phyloP scores from a whole-genome alignment of 2,329 filamentous ascomycete species.

The Pyricularia pennisetigena region DNA sequence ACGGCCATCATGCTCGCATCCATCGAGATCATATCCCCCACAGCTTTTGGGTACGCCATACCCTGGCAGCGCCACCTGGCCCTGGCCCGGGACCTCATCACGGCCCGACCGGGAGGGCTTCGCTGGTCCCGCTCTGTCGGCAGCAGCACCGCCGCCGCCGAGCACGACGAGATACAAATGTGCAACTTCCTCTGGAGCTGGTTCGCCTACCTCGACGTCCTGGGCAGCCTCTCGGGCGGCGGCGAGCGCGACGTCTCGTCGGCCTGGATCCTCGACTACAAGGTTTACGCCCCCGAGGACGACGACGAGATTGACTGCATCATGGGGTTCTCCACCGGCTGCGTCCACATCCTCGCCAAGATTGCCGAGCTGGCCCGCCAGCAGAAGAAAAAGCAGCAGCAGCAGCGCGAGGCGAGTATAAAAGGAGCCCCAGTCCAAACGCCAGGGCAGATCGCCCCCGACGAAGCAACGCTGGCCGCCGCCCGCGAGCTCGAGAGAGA shows the following conservation, averaged over 20 bases:
- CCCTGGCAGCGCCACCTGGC: conserved; percentile 73
- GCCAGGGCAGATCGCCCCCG: conserved; percentile 9
- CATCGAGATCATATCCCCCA: conserved; percentile 73
- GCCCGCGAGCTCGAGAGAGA: conserved; percentile 52
- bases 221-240: conserved; percentile 61
- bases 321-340: conserved; percentile 66
- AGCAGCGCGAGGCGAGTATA: conserved; percentile 16
- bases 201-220: conserved; percentile 76
- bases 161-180: conserved; percentile 44
- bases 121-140: conserved; percentile 16
- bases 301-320: conserved; percentile 71
- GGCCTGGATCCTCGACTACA: conserved; percentile 39
- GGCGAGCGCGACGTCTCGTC: conserved; percentile 38
- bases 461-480: conserved; percentile 41
- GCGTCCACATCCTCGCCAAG: conserved; percentile 59
- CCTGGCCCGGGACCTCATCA: conserved; percentile 66
- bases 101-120: conserved; percentile 40
- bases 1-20: conserved; percentile 80
- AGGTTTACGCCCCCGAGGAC: conserved; percentile 39
- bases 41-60: conserved; percentile 70
- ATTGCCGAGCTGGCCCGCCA: conserved; percentile 59
- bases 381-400: background rate
- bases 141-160: conserved; percentile 26
- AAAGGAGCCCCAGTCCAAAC: no score
- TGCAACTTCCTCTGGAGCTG: conserved; percentile 70